These are phyloP conservation scores for Lagenidium giganteum DNA, from an alignment of 352 stramenopile genomes.

Conservation along the genomic window DNA sequence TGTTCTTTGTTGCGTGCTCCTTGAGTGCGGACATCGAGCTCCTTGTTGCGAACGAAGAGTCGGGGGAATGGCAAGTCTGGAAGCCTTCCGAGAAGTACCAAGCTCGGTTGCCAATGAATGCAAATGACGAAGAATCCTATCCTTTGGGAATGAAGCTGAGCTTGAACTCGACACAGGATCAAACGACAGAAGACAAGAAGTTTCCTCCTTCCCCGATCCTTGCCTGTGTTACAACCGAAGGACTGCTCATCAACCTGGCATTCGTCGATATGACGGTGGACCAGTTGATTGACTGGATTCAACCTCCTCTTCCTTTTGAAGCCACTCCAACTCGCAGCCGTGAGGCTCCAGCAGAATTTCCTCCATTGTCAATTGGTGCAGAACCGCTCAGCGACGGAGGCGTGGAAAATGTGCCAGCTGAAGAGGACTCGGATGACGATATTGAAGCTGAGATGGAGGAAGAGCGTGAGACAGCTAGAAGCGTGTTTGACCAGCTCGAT, in stretches of 20 bases:
- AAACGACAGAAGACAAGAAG: conserved; percentile 44
- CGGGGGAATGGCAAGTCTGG: conserved; percentile 60
- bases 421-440: conserved; percentile 17
- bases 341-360: not conserved
- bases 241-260: conserved; percentile 57
- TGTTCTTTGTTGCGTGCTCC: conserved; percentile 79
- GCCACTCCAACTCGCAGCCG: not conserved
- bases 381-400: too few species aligned
- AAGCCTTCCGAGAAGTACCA: conserved; percentile 75
- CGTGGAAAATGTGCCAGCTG: conserved; percentile 17
- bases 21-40: conserved; percentile 77
- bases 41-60: conserved; percentile 55
- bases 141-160: conserved; percentile 50
- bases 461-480: conserved; percentile 13
- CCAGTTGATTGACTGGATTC: conserved; percentile 20
- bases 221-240: conserved; percentile 51
- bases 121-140: conserved; percentile 62
- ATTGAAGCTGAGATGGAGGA: conserved; percentile 17
- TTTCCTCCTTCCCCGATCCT: conserved; percentile 51
- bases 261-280: conserved; percentile 59
- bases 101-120: conserved; percentile 66
- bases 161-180: conserved; percentile 39
- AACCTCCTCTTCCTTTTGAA: not conserved
- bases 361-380: not conserved
- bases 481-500: conserved; percentile 18